phyloP scores from a whole-genome alignment of 2,329 filamentous ascomycete genomes.

The Ceratocystis papillata region DNA sequence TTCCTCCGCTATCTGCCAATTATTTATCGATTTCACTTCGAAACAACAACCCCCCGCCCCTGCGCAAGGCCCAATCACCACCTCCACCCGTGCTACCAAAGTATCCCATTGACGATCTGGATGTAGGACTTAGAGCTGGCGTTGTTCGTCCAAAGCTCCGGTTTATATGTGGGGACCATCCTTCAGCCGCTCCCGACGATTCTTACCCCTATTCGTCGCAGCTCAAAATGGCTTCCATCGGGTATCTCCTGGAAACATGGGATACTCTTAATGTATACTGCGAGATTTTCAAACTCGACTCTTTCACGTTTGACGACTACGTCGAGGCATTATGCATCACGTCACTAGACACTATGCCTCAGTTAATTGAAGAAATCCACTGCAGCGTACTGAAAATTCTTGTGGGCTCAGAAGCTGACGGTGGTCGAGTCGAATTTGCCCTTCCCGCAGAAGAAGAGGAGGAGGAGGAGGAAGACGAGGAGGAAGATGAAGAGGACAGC shows the following conservation, averaged over 20 bases:
- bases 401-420: conserved; percentile 62
- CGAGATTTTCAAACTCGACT: conserved; percentile 85
- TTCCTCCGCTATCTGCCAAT: conserved; percentile 17
- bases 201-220: conserved; percentile 10
- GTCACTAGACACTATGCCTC: conserved; percentile 62
- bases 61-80: conserved; percentile 31
- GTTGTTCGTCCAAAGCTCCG: conserved; percentile 62
- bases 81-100: conserved; percentile 68
- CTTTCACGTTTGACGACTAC: conserved; percentile 96
- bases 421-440: conserved; percentile 67
- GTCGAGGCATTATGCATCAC: conserved; percentile 74
- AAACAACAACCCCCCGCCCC: conserved; percentile 34
- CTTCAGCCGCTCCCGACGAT: conserved; percentile 31
- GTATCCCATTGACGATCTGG: conserved; percentile 90
- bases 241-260: conserved; percentile 80
- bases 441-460: conserved; percentile 59
- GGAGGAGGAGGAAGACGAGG: conserved; percentile 47
- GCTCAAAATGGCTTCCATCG: conserved; percentile 76
- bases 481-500: conserved; percentile 47
- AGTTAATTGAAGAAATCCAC: conserved; percentile 82
- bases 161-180: conserved; percentile 60
- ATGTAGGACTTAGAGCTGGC: conserved; percentile 59
- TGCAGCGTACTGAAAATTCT: conserved; percentile 83
- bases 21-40: conserved; percentile 24
- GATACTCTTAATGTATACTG: conserved; percentile 97